Conservation (phyloP, 176 grass and related monocot species). For the Aegilops umbellulata region DNA sequence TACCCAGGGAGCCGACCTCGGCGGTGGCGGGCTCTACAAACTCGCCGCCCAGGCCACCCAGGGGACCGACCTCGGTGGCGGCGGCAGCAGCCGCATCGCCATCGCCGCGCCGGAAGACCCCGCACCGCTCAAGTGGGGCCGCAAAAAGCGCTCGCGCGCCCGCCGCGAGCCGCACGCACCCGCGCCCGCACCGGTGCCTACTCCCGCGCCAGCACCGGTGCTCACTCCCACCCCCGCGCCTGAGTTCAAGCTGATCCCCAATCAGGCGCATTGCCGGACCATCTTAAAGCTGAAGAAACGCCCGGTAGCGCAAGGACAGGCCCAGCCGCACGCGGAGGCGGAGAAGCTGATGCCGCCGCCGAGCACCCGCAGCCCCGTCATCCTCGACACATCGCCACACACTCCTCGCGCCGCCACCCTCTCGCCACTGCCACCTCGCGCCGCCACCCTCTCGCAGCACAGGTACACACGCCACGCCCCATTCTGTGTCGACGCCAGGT, state of each 20-base stretch:
- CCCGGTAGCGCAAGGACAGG: not conserved
- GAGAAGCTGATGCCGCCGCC: constrained; percentile 73
- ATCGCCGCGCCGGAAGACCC: not conserved
- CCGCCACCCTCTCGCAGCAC: constrained; percentile 8
- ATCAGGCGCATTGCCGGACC: constrained; percentile 17
- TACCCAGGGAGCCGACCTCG: not conserved
- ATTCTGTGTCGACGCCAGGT: not conserved
- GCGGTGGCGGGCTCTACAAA: not conserved
- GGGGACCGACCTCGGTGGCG: too few species aligned
- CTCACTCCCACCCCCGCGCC: constrained; percentile 6
- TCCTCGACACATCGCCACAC: constrained; percentile 28
- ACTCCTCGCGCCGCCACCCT: not conserved
- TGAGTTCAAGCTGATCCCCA: not conserved
- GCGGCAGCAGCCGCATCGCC: not conserved
- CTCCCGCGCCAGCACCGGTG: not conserved
- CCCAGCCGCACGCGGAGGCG: not conserved
- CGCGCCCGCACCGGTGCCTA: not conserved
- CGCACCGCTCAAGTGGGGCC: constrained; percentile 67
- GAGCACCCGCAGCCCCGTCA: constrained; percentile 32
- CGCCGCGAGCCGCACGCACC: constrained; percentile 39
- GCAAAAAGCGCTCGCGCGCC: constrained; percentile 66
- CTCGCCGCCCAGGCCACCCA: not conserved
- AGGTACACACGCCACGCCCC: constrained; percentile 25
- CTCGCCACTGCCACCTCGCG: constrained; percentile 14
- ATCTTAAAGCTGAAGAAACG: constrained; percentile 29